Evolutionary conservation across 163 green algal species (phyloP), one percentile per base, ranked within the genome.

Genomic region (Scenedesmus sp.): DNA sequence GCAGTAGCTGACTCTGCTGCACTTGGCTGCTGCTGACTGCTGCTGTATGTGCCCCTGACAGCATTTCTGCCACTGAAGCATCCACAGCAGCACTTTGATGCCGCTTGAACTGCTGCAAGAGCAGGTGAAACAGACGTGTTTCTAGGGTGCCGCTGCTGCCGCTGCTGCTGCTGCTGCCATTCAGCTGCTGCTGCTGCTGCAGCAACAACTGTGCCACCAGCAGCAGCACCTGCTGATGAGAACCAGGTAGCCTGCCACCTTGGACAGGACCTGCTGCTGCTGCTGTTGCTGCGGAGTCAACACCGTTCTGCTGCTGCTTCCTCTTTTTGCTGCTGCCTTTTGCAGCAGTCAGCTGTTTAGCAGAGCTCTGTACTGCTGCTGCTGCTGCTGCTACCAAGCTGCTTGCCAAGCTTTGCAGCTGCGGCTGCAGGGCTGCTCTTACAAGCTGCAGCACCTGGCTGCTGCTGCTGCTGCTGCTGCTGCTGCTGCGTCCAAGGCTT

Each of bases 21-120:
- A 15, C 15, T n/a, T n/a, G 56, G 18, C 54, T 85, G 54, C 86
- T 90, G 67, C 86, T 90, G 86, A 46, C 86, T 90, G 86, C 52
- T 90, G 86, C 86, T 67, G 84, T 18, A 16, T 52, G 18, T 26
- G 18, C 20, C 8, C 15, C 82, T 18, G 67, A 67, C 56, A 85
- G 59, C 8, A 23, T 56, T 34, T n/a, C 87, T 70, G 87, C 87
- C 59, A 91, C 87, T 16, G 34, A 73, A 52, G 70, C 87, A 59
- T 91, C 73, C 23, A 91, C 73, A 23, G 52, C 73, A 9, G 46
- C 73, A 60, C 5, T 52, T 26, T 23, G 70, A 4, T 85, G 70
- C 15, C 18, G 23, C 54, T 18, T 16, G 60, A 91, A 86, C 54
- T 91, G 73, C 55, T 86, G 23, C 87, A 91, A 26, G 3, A 86